Evolutionary conservation across 2,329 filamentous ascomycete species (phyloP).

Genomic region (Hyphodiscus sp.): DNA sequence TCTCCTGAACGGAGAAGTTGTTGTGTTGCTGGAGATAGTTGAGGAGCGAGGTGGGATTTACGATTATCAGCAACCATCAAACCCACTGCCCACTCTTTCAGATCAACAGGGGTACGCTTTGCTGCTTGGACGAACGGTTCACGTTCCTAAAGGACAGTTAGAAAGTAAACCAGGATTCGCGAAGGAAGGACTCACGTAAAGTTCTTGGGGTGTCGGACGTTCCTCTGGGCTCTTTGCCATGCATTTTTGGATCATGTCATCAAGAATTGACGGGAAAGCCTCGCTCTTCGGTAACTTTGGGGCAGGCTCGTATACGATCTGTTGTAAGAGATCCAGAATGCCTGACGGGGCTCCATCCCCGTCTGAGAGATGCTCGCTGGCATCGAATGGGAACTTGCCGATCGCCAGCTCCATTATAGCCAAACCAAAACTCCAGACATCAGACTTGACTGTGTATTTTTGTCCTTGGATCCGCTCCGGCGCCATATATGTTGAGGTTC

Average conservation of each 20-base stretch:
- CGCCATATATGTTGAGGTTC: constrained; percentile 98
- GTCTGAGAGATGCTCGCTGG: constrained; percentile 64
- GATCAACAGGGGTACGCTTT: constrained; percentile 90
- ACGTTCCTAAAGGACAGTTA: constrained; percentile 55
- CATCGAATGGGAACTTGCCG: constrained; percentile 90
- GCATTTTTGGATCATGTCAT: constrained; percentile 97
- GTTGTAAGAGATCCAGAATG: constrained; percentile 90
- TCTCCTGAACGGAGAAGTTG: constrained; percentile 63
- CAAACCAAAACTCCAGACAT: constrained; percentile 94
- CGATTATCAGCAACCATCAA: constrained; percentile 94
- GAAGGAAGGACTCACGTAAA: constrained; percentile 62
- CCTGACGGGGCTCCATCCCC: constrained; percentile 81
- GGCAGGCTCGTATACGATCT: constrained; percentile 94
- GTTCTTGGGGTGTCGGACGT: constrained; percentile 84
- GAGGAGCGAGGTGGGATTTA: constrained; percentile 84
- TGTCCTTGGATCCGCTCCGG: constrained; percentile 96
- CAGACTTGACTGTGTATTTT: constrained; percentile 95
- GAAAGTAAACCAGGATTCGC: neutral
- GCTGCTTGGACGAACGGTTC: constrained; percentile 95
- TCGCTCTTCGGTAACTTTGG: constrained; percentile 94
- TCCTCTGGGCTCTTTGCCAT: constrained; percentile 83
- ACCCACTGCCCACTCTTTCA: constrained; percentile 87
- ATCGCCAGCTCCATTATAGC: constrained; percentile 96
- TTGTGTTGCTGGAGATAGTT: constrained; percentile 70
- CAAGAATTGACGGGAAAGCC: constrained; percentile 88